phyloP scores from a whole-genome alignment of 495 filamentous ascomycete species.

The Penicillium tannophilum region DNA sequence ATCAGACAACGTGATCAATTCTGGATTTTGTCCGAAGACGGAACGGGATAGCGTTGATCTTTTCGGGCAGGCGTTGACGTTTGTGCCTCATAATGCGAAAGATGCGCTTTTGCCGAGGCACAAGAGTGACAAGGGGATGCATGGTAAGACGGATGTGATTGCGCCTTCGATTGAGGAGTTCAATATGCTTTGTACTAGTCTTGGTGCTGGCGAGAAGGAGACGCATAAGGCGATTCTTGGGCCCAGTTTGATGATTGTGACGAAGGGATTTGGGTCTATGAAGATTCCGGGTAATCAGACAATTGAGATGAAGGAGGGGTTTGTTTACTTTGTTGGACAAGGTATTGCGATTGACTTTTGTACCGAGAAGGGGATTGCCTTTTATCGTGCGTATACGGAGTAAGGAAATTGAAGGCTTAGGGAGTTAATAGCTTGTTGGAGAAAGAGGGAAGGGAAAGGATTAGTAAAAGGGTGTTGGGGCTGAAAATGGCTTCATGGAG shows the following conservation, averaged over 20 bases:
- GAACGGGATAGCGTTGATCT: slow-evolving; percentile 63
- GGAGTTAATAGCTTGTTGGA: no score
- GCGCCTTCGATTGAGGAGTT: slow-evolving; percentile 75
- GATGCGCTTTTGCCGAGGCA: slow-evolving; percentile 54
- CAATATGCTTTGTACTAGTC: slow-evolving; percentile 61
- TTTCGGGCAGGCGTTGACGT: slow-evolving; percentile 63
- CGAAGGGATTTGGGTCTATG: slow-evolving; percentile 62
- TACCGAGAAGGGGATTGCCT: slow-evolving; percentile 52
- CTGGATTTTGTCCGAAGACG: slow-evolving; percentile 69
- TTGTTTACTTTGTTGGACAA: slow-evolving; percentile 68
- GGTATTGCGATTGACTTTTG: slow-evolving; percentile 54
- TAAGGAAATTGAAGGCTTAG: slow-evolving; percentile 9
- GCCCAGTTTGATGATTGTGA: slow-evolving; percentile 67
- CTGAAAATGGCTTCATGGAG: no score
- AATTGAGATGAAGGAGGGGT: slow-evolving; percentile 60
- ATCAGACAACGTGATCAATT: slow-evolving; percentile 76
- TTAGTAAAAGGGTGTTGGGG: no score
- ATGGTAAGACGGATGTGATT: slow-evolving; percentile 62
- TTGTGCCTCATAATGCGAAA: slow-evolving; percentile 57
- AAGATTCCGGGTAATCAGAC: slow-evolving; percentile 49
- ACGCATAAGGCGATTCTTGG: slow-evolving; percentile 58
- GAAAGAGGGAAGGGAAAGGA: no score
- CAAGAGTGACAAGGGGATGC: slow-evolving; percentile 53
- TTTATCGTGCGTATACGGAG: slow-evolving; percentile 59
- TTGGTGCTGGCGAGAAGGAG: slow-evolving; percentile 61